phyloP scores from a whole-genome alignment of 208 protist genomes.

The Leishmania braziliensis region DNA sequence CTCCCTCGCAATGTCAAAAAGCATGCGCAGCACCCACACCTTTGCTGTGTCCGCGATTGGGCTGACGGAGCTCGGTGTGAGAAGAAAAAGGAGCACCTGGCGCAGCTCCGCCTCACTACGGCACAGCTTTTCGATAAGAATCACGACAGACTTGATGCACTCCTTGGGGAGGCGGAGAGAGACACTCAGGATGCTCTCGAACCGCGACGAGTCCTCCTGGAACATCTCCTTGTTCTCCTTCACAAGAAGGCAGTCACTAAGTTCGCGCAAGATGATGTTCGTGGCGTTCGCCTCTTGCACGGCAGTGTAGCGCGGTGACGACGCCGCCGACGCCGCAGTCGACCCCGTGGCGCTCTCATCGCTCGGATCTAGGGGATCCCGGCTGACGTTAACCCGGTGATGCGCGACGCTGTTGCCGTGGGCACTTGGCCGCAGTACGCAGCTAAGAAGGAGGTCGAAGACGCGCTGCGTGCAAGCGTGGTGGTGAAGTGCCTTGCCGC shows the following conservation, averaged over 20 bases:
- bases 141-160: constrained; percentile 77
- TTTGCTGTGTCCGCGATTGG: constrained; percentile 60
- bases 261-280: constrained; percentile 77
- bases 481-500: constrained; percentile 52
- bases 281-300: constrained; percentile 32
- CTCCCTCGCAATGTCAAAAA: constrained; percentile 85
- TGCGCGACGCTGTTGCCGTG: constrained; percentile 5
- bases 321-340: constrained; percentile 3
- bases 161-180: constrained; percentile 59
- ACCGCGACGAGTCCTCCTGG: constrained; percentile 49
- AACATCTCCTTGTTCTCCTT: constrained; percentile 75
- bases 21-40: constrained; percentile 82
- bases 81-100: constrained; percentile 63
- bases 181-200: constrained; percentile 57
- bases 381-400: neutral
- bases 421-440: constrained; percentile 29
- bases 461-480: constrained; percentile 72
- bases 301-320: neutral
- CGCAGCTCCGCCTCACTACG: constrained; percentile 70
- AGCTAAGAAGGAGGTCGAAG: constrained; percentile 73
- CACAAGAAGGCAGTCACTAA: constrained; percentile 75
- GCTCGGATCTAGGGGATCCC: neutral
- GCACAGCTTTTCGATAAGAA: constrained; percentile 86
- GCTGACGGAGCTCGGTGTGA: constrained; percentile 32
- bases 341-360: constrained; percentile 12